Conservation (phyloP, 805 yeast genomes). For the Hanseniaspora opuntiae region DNA sequence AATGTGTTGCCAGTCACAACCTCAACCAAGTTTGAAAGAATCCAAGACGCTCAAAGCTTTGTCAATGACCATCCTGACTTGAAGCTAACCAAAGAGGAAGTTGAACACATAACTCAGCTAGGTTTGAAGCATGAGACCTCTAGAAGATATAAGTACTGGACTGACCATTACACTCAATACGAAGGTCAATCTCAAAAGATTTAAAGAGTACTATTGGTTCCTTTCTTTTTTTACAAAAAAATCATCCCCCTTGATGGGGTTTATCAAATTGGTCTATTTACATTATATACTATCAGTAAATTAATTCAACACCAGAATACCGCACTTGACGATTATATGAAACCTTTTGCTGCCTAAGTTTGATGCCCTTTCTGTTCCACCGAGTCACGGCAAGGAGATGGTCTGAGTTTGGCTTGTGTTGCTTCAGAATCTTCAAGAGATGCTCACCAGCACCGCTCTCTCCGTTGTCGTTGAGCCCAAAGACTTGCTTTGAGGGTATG, state of each 20-base stretch:
- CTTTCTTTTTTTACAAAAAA: too few relatives aligned
- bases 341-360: slow-evolving; percentile 13
- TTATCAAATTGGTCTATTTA: not conserved
- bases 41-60: slow-evolving; percentile 42
- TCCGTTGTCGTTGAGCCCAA: slow-evolving; percentile 54
- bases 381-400: slow-evolving; percentile 5
- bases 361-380: slow-evolving; percentile 6
- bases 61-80: slow-evolving; percentile 32
- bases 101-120: slow-evolving; percentile 28
- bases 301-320: not conserved
- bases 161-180: slow-evolving; percentile 18
- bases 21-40: slow-evolving; percentile 44
- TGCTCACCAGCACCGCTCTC: slow-evolving; percentile 63
- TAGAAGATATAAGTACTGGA: slow-evolving; percentile 26
- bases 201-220: not conserved
- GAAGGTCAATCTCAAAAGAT: slow-evolving; percentile 18
- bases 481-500: slow-evolving; percentile 9
- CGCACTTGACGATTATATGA: slow-evolving; percentile 6
- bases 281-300: slow-evolving; percentile 1
- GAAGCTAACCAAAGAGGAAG: slow-evolving; percentile 39
- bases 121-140: slow-evolving; percentile 28
- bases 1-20: slow-evolving; percentile 68
- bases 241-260: too few relatives aligned
- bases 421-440: slow-evolving; percentile 39
- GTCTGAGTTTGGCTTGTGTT: slow-evolving; percentile 3